Conservation (phyloP, 129 eudicot genomes). For the Mikania micrantha region DNA sequence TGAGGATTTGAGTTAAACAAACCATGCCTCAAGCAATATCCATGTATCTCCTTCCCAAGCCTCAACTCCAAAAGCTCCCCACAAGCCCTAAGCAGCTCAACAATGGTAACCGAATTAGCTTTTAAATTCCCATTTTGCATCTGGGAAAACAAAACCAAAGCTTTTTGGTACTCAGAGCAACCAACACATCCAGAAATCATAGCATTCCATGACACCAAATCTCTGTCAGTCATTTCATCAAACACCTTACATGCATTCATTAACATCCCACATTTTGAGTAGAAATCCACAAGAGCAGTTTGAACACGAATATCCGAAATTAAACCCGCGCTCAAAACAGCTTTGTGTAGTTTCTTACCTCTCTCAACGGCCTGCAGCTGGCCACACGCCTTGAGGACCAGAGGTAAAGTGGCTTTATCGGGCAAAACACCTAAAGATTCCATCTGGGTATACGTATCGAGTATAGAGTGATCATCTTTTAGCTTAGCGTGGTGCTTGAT, state of each 20-base stretch:
- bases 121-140: conserved; percentile 36
- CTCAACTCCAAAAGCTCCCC: conserved; percentile 38
- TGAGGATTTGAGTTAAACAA: conserved; percentile 28
- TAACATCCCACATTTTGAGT: conserved; percentile 40
- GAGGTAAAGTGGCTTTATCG: conserved; percentile 42
- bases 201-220: conserved; percentile 57
- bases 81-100: conserved; percentile 43
- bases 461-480: conserved; percentile 47
- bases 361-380: conserved; percentile 33
- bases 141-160: conserved; percentile 23
- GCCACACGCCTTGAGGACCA: conserved; percentile 54
- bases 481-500: conserved; percentile 41
- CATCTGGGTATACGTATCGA: conserved; percentile 43
- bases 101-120: conserved; percentile 43
- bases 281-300: conserved; percentile 43
- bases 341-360: conserved; percentile 41
- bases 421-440: conserved; percentile 42
- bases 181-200: conserved; percentile 55
- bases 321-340: conserved; percentile 12
- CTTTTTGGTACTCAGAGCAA: conserved; percentile 31
- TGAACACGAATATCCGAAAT: conserved; percentile 37
- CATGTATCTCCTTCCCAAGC: conserved; percentile 48
- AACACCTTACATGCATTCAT: conserved; percentile 42
- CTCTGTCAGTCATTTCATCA: conserved; percentile 52
- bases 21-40: conserved; percentile 51